phyloP scores from a whole-genome alignment of 177 flowering plant genomes.

The Tripterygium wilfordii region DNA sequence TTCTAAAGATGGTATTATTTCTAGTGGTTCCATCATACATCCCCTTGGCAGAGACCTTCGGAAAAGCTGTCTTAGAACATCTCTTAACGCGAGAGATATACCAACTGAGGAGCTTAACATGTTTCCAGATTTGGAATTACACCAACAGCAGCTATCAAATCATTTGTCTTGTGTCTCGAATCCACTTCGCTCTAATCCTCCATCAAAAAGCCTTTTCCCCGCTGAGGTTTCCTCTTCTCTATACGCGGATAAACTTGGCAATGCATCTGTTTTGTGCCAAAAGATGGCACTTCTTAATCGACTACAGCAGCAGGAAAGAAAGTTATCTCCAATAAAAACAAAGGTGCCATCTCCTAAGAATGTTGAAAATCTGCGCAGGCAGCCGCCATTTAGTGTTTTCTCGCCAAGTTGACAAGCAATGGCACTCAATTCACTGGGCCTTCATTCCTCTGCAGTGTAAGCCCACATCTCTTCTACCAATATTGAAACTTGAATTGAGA shows the following conservation, averaged over 20 bases:
- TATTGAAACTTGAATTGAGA: too few species aligned
- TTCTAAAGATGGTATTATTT: conserved; percentile 41
- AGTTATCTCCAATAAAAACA: conserved; percentile 64
- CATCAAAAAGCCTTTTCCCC: conserved; percentile 50
- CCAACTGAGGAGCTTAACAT: conserved; percentile 34
- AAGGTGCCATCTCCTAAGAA: conserved; percentile 55
- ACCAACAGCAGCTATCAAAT: conserved; percentile 45
- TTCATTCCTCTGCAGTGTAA: too few species aligned
- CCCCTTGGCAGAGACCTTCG: conserved; percentile 75
- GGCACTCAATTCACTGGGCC: too few species aligned
- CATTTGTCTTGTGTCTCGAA: conserved; percentile 39
- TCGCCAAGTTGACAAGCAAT: too few species aligned
- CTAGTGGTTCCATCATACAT: conserved; percentile 56
- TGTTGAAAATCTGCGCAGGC: conserved; percentile 49
- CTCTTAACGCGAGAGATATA: conserved; percentile 69
- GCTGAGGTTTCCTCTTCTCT: conserved; percentile 49
- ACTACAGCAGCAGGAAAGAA: conserved; percentile 53
- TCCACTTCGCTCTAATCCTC: conserved; percentile 44
- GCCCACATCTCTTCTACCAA: too few species aligned
- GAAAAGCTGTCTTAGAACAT: conserved; percentile 69
- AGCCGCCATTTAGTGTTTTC: conserved; percentile 42
- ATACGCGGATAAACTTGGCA: conserved; percentile 39
- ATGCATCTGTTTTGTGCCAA: conserved; percentile 45
- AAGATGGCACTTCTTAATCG: conserved; percentile 57
- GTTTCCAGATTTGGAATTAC: conserved; percentile 45